Evolutionary conservation across 164 flowering plant species (phyloP), one percentile per base, ranked within the genome.

Genomic region (Umbellularia californica): DNA sequence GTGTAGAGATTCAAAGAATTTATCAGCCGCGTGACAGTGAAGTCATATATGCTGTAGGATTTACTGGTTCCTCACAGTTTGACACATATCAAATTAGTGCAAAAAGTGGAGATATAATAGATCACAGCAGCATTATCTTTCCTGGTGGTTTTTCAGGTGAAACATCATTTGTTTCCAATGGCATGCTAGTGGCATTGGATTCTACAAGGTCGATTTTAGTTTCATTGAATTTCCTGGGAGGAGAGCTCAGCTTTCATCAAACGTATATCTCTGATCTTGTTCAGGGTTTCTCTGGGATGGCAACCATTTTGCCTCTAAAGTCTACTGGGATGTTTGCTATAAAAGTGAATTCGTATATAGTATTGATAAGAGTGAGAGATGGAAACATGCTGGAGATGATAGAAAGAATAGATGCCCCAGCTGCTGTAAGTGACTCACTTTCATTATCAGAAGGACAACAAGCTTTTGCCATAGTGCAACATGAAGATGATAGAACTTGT

Each of bases 391-490:
- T 96, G 80, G 90, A 87, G 81, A 77, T 90, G n/a, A 81, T 87
- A 58, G 90, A 86, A n/a, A 88, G 80, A 79, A 70, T 86, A 68
- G 74, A 76, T 41, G 63, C 79, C 68, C 80, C 82, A 41, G 83
- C 84, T 72, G 90, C 82, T 77, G 68, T 91, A 73, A 96, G 99
- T 85, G 91, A 94, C 79, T 80, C 90, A 58, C 85, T 96, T 24
- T 52, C 85, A 55, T 60, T 89, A 28, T 77, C 89, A 17, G 94
- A 89, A 30, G 91, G 87, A 35, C 88, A 88, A 67, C 84, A 91
- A 77, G 93, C 97, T 76, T 85, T 91, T 83, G 97, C 87, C 33
- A 41, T 89, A 23, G 84, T 88, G 77, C 85, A 85, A 52, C 90
- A 87, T 72, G 82, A 63, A 76, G 90, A 70, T n/a, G 76, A 75